Percentiles rank a stretch among this genome's conserved stretches.
Conservation (phyloP, 106 monocot species). For the Cymbidium sinense region DNA sequence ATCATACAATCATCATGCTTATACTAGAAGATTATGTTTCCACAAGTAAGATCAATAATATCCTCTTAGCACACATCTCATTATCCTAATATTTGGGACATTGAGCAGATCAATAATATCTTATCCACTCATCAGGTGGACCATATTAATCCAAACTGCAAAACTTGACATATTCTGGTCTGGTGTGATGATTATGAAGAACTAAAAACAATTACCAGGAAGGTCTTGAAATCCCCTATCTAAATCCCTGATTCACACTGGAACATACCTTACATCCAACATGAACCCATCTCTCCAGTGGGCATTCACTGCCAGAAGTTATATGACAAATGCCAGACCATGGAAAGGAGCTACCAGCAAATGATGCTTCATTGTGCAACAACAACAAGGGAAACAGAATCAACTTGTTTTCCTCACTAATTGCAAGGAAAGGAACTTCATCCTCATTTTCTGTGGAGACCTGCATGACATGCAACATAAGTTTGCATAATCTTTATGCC, state of each 20-base stretch:
- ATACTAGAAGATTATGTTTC: neutral
- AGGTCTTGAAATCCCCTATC: neutral
- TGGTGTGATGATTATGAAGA: neutral
- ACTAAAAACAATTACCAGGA: neutral
- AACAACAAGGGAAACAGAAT: conserved; percentile 56
- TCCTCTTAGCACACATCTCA: too few relatives aligned
- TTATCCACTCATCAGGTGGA: neutral
- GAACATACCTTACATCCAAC: conserved; percentile 73
- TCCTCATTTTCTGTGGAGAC: conserved; percentile 16
- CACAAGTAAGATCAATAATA: neutral
- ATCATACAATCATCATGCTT: neutral
- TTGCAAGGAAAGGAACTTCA: conserved; percentile 55
- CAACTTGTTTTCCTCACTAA: conserved; percentile 55
- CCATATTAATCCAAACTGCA: neutral
- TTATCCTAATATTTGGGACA: neutral
- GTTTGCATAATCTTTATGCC: neutral
- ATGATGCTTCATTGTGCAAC: conserved; percentile 48
- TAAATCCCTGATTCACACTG: neutral
- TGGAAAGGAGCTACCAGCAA: conserved; percentile 18
- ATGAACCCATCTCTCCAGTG: conserved; percentile 76
- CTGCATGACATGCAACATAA: conserved; percentile 31
- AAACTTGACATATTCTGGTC: neutral
- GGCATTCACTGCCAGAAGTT: conserved; percentile 35
- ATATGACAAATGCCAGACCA: conserved; percentile 34
- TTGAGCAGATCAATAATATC: neutral